Base-by-base conservation (phyloP, 1,139 yeast species). In the Sugiyamaella pinicola region DNA sequence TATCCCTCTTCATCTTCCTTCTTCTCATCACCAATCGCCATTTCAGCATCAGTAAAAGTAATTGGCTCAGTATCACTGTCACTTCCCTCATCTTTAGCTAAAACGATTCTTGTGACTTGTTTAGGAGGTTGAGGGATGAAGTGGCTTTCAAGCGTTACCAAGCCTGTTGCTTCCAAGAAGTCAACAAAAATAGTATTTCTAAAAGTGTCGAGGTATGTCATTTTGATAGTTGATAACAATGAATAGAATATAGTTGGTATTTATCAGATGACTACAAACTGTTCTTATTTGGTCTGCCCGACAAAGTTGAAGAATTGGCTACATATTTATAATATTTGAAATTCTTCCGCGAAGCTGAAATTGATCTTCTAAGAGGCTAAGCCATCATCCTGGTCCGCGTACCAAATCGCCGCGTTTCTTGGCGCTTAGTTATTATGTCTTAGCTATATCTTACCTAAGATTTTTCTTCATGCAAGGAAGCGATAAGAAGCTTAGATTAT, bases 1-100 rank as follows among this genome's bases (percentile, higher is more conserved):
- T n/a, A n/a, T n/a, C 85, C 75, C 2, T 17, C 33, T 13, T 26
- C 40, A 9, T 47, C 41, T 40, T 41, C 47, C 10, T 31, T 28
- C 4, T 40, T 26, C 13, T 28, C 33, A 9, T 33, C 40, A 3
- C 33, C 47, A 17, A 35, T 22, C 12, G 31, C 19, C 31, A 29
- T 15, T 6, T 43, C 43, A 9, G n/a, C 49, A 39, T 37, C 46
- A 9, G 34, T 17, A n/a, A 24, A n/a, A 7, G 17, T 17, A 37
- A 43, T 21, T 21, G 41, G 31, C 10, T 39, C 52, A 31, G 21
- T 40, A 2, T 52, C 52, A 6, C 21, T 21, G 19, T 29, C 42
- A 33, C 29, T 26, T 18, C 19, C 44, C 6, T 19, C 41, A 15
- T 24, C 33, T 17, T 26, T 39, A 41, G 13, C 22, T 6, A 22